phyloP scores from a whole-genome alignment of 352 stramenopile species.

The Phytophthora pisi region DNA sequence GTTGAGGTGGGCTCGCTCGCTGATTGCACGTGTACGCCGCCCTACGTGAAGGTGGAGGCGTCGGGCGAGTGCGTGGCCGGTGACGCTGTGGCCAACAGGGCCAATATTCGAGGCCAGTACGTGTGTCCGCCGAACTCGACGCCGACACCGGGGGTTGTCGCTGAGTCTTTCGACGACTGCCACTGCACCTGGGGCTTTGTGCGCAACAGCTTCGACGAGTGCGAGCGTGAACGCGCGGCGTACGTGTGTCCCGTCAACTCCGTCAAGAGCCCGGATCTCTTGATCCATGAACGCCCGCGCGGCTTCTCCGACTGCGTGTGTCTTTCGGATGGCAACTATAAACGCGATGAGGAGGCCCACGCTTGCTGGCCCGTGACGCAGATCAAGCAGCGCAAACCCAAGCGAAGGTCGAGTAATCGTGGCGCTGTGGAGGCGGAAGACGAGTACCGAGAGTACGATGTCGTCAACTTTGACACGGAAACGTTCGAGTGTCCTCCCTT shows the following conservation, averaged over 20 bases:
- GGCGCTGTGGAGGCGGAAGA: conserved; percentile 23
- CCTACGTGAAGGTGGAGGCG: conserved; percentile 74
- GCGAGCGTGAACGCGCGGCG: conserved; percentile 54
- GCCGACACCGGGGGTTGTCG: conserved; percentile 30
- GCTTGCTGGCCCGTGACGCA: conserved; percentile 44
- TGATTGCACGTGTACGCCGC: conserved; percentile 69
- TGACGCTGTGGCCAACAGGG: neutral
- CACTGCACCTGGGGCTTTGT: conserved; percentile 80
- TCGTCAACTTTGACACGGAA: conserved; percentile 20
- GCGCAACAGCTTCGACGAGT: conserved; percentile 46
- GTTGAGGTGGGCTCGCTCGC: conserved; percentile 58
- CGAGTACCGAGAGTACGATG: conserved; percentile 32
- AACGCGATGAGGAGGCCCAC: conserved; percentile 64
- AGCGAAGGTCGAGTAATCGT: conserved; percentile 21
- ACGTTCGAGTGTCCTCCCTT: conserved; percentile 66
- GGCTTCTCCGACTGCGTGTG: conserved; percentile 85
- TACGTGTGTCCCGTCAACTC: conserved; percentile 75
- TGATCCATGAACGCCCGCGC: conserved; percentile 43
- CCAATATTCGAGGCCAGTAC: conserved; percentile 21
- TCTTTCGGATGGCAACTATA: conserved; percentile 44
- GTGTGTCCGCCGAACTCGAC: conserved; percentile 48
- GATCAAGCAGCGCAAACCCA: conserved; percentile 26
- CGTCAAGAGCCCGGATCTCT: conserved; percentile 44
- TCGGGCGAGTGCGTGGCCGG: conserved; percentile 66
- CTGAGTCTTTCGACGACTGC: conserved; percentile 71